Percentiles rank a stretch among this genome's conserved stretches.
Conservation (phyloP, 2,329 filamentous ascomycete species). For the Phialophora verrucosa region DNA sequence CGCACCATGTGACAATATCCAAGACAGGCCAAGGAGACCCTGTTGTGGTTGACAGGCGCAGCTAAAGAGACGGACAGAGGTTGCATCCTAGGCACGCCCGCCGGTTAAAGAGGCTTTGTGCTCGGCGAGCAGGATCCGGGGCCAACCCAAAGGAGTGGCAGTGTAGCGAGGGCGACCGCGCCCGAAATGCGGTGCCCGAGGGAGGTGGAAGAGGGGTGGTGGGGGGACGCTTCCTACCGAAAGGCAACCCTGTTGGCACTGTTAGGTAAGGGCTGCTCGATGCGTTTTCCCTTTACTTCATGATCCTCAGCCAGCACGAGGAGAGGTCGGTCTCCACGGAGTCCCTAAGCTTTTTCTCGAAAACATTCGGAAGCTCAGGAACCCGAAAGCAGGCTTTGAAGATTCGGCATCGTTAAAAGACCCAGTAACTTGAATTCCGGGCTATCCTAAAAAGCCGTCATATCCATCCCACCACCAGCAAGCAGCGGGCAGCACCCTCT, state of each 20-base stretch:
- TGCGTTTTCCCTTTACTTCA: not conserved
- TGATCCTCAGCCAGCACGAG: not conserved
- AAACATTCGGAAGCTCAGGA: not conserved
- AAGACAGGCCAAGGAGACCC: not conserved
- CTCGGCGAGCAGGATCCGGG: not conserved
- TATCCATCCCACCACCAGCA: not conserved
- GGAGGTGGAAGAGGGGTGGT: not conserved
- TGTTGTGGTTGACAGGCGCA: not conserved
- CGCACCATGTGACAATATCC: constrained; percentile 6
- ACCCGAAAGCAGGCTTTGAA: not conserved
- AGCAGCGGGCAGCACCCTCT: not conserved
- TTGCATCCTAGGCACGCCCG: constrained; percentile 11
- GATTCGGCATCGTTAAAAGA: not conserved
- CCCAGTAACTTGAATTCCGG: constrained; percentile 1
- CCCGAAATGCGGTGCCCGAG: not conserved
- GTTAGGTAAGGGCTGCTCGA: not conserved
- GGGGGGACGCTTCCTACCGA: not conserved
- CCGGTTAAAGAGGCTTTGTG: constrained; percentile 7
- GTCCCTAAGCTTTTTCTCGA: not conserved
- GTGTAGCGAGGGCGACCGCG: not conserved
- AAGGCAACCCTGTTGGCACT: not conserved
- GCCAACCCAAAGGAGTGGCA: constrained; percentile 12
- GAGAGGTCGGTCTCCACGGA: not conserved
- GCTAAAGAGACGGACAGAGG: not conserved
- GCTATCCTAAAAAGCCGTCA: constrained; percentile 1